Evolutionary conservation across 148 eudicot genomes (phyloP).

Genomic region (Rheum nobile): DNA sequence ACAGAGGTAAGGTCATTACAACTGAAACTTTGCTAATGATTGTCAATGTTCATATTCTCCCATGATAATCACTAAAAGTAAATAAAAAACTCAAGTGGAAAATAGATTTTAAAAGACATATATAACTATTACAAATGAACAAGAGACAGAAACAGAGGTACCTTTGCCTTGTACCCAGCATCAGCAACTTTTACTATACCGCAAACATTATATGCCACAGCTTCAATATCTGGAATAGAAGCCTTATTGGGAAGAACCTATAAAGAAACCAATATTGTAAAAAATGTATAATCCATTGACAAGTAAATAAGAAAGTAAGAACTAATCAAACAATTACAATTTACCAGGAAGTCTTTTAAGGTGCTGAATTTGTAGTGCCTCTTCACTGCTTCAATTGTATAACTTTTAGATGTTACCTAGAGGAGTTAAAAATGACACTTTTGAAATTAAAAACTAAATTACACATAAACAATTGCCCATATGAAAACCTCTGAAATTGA

Average conservation of each 20-base stretch:
- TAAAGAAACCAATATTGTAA: constrained; percentile 1
- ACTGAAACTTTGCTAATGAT: not conserved
- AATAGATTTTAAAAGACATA: not conserved
- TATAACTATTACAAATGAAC: not conserved
- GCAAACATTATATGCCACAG: constrained; percentile 86
- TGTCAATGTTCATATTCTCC: not conserved
- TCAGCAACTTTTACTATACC: constrained; percentile 63
- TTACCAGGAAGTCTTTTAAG: constrained; percentile 66
- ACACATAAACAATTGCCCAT: not conserved
- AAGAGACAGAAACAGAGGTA: constrained; percentile 13
- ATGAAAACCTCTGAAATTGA: not conserved
- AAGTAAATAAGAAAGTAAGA: not conserved
- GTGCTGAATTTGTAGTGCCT: constrained; percentile 81
- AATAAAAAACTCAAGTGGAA: not conserved
- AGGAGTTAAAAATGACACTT: not conserved
- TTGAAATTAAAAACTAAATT: not conserved
- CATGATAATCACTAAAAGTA: not conserved
- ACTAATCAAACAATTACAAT: not conserved
- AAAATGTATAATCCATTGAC: not conserved
- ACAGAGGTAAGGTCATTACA: not conserved
- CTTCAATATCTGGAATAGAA: constrained; percentile 73
- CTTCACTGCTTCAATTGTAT: constrained; percentile 81
- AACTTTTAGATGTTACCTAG: constrained; percentile 79
- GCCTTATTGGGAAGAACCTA: constrained; percentile 99
- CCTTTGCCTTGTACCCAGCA: constrained; percentile 72